Conservation (phyloP, 192 early-diverging fungal genomes). For the Linderina pennispora region DNA sequence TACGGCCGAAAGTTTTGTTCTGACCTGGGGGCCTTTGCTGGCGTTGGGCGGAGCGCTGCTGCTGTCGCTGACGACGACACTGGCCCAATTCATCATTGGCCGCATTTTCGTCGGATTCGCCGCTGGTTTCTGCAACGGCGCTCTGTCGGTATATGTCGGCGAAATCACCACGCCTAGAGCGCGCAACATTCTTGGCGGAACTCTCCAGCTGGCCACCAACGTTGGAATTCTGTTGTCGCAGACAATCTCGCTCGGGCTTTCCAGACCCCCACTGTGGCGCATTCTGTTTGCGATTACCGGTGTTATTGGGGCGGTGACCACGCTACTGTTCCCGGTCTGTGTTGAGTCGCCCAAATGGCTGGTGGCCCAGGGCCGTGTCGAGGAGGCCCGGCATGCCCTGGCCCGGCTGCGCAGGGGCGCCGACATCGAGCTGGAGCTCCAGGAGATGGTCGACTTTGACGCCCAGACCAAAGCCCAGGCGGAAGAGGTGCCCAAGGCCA, state of each 20-base stretch:
- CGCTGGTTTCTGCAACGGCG: slow-evolving; percentile 53
- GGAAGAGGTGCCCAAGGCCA: slow-evolving; percentile 8
- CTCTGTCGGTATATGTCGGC: slow-evolving; percentile 59
- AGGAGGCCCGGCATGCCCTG: slow-evolving; percentile 48
- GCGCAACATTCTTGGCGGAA: slow-evolving; percentile 60
- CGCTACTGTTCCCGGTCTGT: slow-evolving; percentile 49
- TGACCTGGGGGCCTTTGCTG: slow-evolving; percentile 58
- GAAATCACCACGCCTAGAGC: slow-evolving; percentile 66
- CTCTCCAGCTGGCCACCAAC: slow-evolving; percentile 66
- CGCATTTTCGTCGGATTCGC: slow-evolving; percentile 64
- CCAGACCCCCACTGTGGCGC: slow-evolving; percentile 65
- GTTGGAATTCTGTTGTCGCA: slow-evolving; percentile 66
- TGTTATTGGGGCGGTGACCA: slow-evolving; percentile 47
- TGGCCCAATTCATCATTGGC: slow-evolving; percentile 55
- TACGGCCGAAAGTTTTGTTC: slow-evolving; percentile 55
- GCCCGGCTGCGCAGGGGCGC: slow-evolving; percentile 44
- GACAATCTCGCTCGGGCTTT: slow-evolving; percentile 51
- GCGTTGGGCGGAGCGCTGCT: slow-evolving; percentile 56
- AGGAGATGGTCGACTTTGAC: slow-evolving; percentile 49
- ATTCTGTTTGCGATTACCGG: slow-evolving; percentile 54
- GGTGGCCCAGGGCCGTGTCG: slow-evolving; percentile 47
- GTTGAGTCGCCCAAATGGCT: slow-evolving; percentile 75
- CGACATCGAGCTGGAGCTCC: slow-evolving; percentile 52
- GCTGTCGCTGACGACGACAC: slow-evolving; percentile 49
- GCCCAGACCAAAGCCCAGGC: slow-evolving; percentile 8